phyloP scores from a whole-genome alignment of 2,329 filamentous ascomycete species.

The Ustilaginoidea virens region DNA sequence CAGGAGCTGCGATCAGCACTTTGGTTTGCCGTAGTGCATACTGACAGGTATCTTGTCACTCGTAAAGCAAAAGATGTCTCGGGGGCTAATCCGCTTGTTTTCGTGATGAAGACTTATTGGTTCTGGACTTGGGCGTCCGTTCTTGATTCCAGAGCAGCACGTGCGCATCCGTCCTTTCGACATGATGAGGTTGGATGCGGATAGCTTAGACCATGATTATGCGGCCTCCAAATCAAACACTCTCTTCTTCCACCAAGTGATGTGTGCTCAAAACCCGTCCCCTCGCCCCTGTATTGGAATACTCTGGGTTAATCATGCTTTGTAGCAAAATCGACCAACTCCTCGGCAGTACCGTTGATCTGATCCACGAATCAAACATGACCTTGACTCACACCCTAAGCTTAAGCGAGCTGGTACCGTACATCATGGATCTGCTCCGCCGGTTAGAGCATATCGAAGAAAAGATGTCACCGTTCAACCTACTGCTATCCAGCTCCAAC shows the following conservation, averaged over 20 bases:
- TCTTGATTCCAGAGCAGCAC: slow-evolving; percentile 7
- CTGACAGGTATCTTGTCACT: slow-evolving; percentile 12
- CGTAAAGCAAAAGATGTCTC: no score
- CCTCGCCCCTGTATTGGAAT: background rate
- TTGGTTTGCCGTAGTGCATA: slow-evolving; percentile 17
- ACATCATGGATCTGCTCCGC: slow-evolving; percentile 8
- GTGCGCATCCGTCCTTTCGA: slow-evolving; percentile 5
- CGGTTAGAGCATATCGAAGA: slow-evolving; percentile 8
- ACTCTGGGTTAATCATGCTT: no score
- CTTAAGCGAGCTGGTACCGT: slow-evolving; percentile 6
- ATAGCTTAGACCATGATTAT: slow-evolving; percentile 2
- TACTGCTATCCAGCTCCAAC: slow-evolving; percentile 4
- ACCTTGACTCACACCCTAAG: slow-evolving; percentile 3
- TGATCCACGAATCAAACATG: slow-evolving; percentile 9
- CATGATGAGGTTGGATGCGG: slow-evolving; percentile 1
- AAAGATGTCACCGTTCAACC: slow-evolving; percentile 1
- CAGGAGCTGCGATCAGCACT: slow-evolving; percentile 13
- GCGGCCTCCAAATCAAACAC: slow-evolving; percentile 6
- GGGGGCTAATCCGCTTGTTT: background rate
- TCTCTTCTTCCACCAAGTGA: slow-evolving; percentile 8
- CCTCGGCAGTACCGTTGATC: slow-evolving; percentile 8
- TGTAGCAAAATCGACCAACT: slow-evolving; percentile 5
- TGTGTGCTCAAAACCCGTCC: slow-evolving; percentile 1
- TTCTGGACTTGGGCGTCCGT: slow-evolving; percentile 9
- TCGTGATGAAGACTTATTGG: slow-evolving; percentile 8